Conservation (phyloP, 345 rosid genomes). For the Hypericum androsaemum region DNA sequence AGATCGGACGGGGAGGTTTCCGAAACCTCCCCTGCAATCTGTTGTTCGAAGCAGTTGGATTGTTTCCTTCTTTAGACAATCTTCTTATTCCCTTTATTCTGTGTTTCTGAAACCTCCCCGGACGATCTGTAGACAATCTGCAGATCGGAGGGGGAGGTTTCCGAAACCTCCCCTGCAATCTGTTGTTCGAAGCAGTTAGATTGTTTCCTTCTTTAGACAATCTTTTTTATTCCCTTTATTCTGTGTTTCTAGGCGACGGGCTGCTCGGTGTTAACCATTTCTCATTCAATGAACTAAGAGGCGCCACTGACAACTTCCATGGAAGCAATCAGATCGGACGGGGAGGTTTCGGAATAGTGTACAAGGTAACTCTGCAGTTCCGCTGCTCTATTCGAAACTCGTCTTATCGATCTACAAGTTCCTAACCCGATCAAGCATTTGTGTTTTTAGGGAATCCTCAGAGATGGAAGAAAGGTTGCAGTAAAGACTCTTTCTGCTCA, state of each 20-base stretch:
- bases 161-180: too few relatives aligned
- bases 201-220: too few relatives aligned
- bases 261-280: constrained; percentile 29
- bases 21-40: too few relatives aligned
- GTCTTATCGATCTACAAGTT: too few relatives aligned
- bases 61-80: constrained; percentile 1
- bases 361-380: constrained; percentile 35
- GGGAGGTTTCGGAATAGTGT: constrained; percentile 58
- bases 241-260: constrained; percentile 20
- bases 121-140: too few relatives aligned
- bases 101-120: too few relatives aligned
- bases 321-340: constrained; percentile 35
- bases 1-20: too few relatives aligned
- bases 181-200: too few relatives aligned
- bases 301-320: constrained; percentile 41
- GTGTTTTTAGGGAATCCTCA: constrained; percentile 45
- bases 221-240: background rate
- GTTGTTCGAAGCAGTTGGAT: too few relatives aligned
- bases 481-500: constrained; percentile 61
- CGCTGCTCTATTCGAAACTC: too few relatives aligned
- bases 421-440: too few relatives aligned
- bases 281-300: constrained; percentile 29
- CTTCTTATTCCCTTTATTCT: constrained; percentile 1
- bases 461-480: constrained; percentile 55
- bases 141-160: too few relatives aligned